These are phyloP conservation scores for Ophiocordyceps camponoti-rufipedis DNA, from an alignment of 2,329 filamentous ascomycete genomes.

Conservation along the genomic window DNA sequence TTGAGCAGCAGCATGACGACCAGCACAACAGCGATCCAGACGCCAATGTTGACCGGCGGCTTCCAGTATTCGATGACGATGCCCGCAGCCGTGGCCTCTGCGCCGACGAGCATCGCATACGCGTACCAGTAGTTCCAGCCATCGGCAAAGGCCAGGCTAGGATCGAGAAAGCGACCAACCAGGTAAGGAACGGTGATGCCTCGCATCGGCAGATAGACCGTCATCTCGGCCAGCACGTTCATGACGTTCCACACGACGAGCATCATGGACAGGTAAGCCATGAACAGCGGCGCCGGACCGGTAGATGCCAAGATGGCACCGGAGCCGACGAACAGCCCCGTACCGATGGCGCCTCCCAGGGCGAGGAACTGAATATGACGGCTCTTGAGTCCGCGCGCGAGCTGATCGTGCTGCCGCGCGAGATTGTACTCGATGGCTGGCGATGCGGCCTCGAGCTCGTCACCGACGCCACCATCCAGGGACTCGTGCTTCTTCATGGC, in stretches of 20 bases:
- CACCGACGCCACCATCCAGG: not conserved
- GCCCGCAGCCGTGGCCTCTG: conserved; percentile 37
- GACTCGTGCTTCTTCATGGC: not conserved
- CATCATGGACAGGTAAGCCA: conserved; percentile 46
- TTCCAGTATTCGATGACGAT: conserved; percentile 45
- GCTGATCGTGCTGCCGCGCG: conserved; percentile 21
- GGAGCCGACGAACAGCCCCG: conserved; percentile 44
- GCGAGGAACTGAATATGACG: conserved; percentile 43
- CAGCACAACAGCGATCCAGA: conserved; percentile 42
- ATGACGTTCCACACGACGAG: conserved; percentile 33
- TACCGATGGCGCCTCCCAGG: conserved; percentile 39
- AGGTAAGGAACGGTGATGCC: conserved; percentile 40
- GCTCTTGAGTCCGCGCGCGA: conserved; percentile 38
- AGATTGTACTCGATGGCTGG: conserved; percentile 16
- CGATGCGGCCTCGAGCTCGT: conserved; percentile 9
- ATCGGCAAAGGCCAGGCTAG: conserved; percentile 34
- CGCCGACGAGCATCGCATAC: conserved; percentile 37
- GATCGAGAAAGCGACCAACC: conserved; percentile 34
- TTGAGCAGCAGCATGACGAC: conserved; percentile 35
- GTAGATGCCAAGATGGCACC: conserved; percentile 34
- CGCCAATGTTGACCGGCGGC: conserved; percentile 27
- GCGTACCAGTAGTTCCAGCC: conserved; percentile 48
- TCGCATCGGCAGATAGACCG: conserved; percentile 33
- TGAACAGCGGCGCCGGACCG: conserved; percentile 49
- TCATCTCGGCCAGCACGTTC: conserved; percentile 37